Base-by-base conservation (phyloP, 202 grass and related monocot species). In the Zoysia matrella region DNA sequence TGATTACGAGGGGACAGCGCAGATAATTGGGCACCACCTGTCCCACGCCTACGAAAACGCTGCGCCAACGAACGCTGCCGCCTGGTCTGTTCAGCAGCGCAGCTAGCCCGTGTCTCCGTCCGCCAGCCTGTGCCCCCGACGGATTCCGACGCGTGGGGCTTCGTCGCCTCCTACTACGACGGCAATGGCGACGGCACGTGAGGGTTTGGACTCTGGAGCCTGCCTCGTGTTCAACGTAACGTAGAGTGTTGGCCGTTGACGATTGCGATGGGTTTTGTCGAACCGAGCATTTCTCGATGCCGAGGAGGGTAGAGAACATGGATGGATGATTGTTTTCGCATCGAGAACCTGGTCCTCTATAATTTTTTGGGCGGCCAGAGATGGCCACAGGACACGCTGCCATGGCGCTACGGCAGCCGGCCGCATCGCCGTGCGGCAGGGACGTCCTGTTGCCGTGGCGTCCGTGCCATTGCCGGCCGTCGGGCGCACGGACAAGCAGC, bases 111-210 rank as follows among this genome's bases (percentile, higher is more conserved):
- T 9, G 12, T 43, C 47, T n/a, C 12, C 3, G 42, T 9, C 16
- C 0, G 53, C 61, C 76, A 60, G 84, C 61, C 76, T 74, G 77
- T 68, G 61, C 30, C 30, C 30, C 30, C 30, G 30, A 36, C 30
- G 30, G 30, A 36, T 11, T 12, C 50, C 4, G 22, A 45, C 68
- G 18, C 52, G 69, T 9, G 60, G 57, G 30, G 57, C 42, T 71
- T 65, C 39, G 54, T 60, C 54, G 18, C 49, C 71, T 56, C 30
- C 30, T 36, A 36, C 71, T 61, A 15, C 51, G 4, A 66, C 22
- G 69, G 76, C 68, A 4, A 76, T 22, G 73, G 73, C 73, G 73
- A 49, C 6, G 73, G 47, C 75, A 12, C 58, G 42, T 30, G 75
- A 41, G 51, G 14, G 48, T 13, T 18, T 58, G 77, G 52, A 80